Conservation (phyloP, 345 rosid genomes). For the Aquilaria malaccensis region DNA sequence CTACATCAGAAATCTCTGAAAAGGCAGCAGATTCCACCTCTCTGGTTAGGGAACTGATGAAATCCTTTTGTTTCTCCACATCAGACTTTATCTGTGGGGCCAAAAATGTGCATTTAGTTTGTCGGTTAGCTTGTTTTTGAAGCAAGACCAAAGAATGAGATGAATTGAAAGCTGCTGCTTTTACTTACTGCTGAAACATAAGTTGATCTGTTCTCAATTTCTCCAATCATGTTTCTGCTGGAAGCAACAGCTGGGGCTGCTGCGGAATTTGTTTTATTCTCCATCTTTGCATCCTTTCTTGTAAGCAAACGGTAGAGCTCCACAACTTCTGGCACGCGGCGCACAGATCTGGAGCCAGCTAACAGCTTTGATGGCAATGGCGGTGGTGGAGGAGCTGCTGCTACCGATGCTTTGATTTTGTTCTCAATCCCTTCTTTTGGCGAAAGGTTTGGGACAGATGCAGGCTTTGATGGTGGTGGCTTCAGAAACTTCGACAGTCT, state of each 20-base stretch:
- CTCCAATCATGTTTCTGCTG: constrained; percentile 81
- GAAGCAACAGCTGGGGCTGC: constrained; percentile 34
- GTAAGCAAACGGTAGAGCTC: constrained; percentile 83
- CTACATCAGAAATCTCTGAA: constrained; percentile 62
- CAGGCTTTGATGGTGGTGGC: constrained; percentile 35
- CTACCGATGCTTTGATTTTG: constrained; percentile 17
- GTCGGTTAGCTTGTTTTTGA: constrained; percentile 1
- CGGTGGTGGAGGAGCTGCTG: constrained; percentile 69
- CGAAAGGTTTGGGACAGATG: constrained; percentile 10
- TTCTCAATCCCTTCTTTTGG: constrained; percentile 18
- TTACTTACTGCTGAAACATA: constrained; percentile 86
- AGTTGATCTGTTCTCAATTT: constrained; percentile 86
- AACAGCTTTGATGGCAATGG: constrained; percentile 54
- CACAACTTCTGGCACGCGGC: constrained; percentile 75
- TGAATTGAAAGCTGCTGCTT: not conserved
- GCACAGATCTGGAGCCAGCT: constrained; percentile 45
- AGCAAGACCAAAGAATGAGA: not conserved
- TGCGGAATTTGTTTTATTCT: constrained; percentile 33
- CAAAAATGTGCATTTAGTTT: not conserved
- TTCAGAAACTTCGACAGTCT: constrained; percentile 11
- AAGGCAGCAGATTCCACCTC: constrained; percentile 68
- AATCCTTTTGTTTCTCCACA: constrained; percentile 63
- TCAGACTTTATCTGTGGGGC: constrained; percentile 75
- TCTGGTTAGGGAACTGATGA: constrained; percentile 51
- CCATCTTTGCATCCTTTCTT: constrained; percentile 48